Base-by-base conservation (phyloP, 352 stramenopile species). In the Elongisporangium anandrum region DNA sequence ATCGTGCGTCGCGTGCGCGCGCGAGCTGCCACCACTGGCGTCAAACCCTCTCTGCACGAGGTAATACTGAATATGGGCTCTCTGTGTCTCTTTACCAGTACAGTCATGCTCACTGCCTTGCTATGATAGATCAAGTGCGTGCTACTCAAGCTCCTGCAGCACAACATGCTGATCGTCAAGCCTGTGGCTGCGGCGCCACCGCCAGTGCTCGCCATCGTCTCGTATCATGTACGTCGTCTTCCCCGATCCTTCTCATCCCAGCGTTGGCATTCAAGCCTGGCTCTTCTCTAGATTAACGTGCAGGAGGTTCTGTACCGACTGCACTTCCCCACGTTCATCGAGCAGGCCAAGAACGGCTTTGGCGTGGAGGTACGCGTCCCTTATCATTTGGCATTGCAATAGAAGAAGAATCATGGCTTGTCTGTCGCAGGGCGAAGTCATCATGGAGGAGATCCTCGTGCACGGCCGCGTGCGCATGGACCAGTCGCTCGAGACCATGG, bases 401-500 rank as follows among this genome's bases (percentile, higher is more conserved):
- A 45, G 26, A 9, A 12, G 3, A 9, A 16, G 10, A 45, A 20
- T 21, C 49, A n/a, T 67, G 48, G 24, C 22, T 17, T 24, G 48
- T 52, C 10, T 20, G 19, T 7, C 24, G 19, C 59, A 78, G 63
- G 87, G 87, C 34, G 84, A 94, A 55, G 77, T 95, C 26, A 85
- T 95, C 39, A 95, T 95, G 87, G 85, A 95, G 57, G 87, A 95
- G 60, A 62, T 95, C n/a, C 59, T 95, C 6, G 81, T 94, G 41
- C 82, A 92, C 50, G 87, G 87, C 8, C 80, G 87, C 56, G 73
- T 95, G 54, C 87, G 87, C 12, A 79, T 95, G 50, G 87, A 94
- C 70, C 85, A 95, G 66, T 93, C 82, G 26, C 54, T 95, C 38
- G 85, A 94, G 13, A 70, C 80, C 21, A 95, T 95, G 87, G 81